Base-by-base conservation (phyloP, 179 eudicot species). In the Camellia oleifera region DNA sequence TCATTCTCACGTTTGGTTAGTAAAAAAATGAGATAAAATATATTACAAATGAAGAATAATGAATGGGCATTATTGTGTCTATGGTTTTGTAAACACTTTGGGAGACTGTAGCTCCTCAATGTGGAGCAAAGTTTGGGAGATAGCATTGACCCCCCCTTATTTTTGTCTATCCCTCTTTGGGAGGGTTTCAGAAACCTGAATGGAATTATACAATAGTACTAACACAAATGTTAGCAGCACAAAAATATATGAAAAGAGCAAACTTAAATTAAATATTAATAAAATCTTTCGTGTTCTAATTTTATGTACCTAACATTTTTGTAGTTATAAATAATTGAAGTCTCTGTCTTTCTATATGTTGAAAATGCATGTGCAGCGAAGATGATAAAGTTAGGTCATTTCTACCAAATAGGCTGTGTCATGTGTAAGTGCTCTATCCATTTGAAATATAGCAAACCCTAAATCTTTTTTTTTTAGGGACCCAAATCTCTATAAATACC, bases 401-500 rank as follows among this genome's bases (percentile, higher is more conserved):
- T 66, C 5, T 13, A 32, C 46, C 10, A 14, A 66, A 11, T 26
- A 40, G 3, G 1, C 23, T 15, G 65, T 3, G 11, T 61, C 23
- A 3, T 15, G 18, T 9, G 11, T 8, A 26, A 40, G 70, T 66
- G 17, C 70, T 32, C 40, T 4, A 53, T 54, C 58, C 76, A 73
- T 15, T 73, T 54, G 75, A 12, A 57, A 73, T 53, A 73, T 26
- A 53, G 54, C 32, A 67, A 45, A 32, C 7, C 45, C 7, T 65
- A 26, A 32, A 32, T 32, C 40, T 32, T 32, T 32, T 32, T 26
- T 32, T 32, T 32, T 32, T 32, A 32, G 40, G 40, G 69, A 65
- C 11, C 69, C 70, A 56, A 66, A 66, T 17, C 13, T 42, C 63
- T 74, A 74, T 74, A 74, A 74, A 74, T 32, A 58, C 53, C 50